Evolutionary conservation across 371 early-diverging fungal species (phyloP).

Genomic region (Funneliformis caledonium): DNA sequence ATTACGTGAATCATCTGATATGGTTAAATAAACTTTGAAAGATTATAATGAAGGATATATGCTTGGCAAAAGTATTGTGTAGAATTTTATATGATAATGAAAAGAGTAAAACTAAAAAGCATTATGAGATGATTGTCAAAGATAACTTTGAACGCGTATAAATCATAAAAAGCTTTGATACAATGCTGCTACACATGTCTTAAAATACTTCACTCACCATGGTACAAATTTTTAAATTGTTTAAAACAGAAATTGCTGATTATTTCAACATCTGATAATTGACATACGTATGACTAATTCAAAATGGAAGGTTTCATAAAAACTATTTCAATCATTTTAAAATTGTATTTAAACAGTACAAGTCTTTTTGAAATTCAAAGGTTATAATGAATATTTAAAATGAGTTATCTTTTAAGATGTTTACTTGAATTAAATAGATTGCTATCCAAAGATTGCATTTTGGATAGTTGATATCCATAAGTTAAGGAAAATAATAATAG

Average conservation of each 20-base stretch:
- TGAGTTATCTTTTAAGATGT: slow-evolving; percentile 64
- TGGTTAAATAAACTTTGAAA: slow-evolving; percentile 80
- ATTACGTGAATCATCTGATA: slow-evolving; percentile 89
- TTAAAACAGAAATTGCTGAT: slow-evolving; percentile 57
- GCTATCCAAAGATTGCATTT: slow-evolving; percentile 58
- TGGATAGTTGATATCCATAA: slow-evolving; percentile 75
- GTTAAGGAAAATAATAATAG: background rate
- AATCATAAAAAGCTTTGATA: slow-evolving; percentile 47
- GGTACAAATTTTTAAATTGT: slow-evolving; percentile 58
- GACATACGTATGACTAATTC: slow-evolving; percentile 60
- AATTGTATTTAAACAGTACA: slow-evolving; percentile 53
- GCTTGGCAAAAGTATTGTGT: slow-evolving; percentile 75
- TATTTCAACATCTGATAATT: slow-evolving; percentile 61
- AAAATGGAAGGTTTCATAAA: slow-evolving; percentile 65
- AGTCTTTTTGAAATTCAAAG: slow-evolving; percentile 63
- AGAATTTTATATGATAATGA: slow-evolving; percentile 81
- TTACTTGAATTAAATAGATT: slow-evolving; percentile 63
- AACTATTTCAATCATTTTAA: slow-evolving; percentile 60
- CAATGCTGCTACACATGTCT: slow-evolving; percentile 66
- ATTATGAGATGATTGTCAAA: slow-evolving; percentile 44
- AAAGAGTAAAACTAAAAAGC: slow-evolving; percentile 58
- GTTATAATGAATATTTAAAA: slow-evolving; percentile 45
- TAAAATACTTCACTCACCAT: slow-evolving; percentile 71
- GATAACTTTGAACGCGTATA: slow-evolving; percentile 37
- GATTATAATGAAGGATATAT: slow-evolving; percentile 83